Percentiles rank a stretch among this genome's conserved stretches.
phyloP scores from a whole-genome alignment of 345 rosid species.

The Pistacia atlantica region DNA sequence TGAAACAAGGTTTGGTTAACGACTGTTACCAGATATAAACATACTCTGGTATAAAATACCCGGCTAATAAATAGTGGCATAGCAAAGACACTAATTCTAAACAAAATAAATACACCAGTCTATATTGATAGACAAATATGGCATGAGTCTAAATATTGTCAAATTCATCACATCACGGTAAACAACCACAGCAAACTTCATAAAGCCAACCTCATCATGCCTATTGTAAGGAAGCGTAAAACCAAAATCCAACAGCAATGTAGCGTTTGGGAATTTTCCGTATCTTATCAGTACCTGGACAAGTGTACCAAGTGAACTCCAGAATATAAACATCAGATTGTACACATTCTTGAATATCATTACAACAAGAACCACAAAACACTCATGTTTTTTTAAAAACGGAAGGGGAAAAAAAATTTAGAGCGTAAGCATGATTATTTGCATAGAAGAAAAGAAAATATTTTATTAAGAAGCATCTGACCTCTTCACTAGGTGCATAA shows the following conservation, averaged over 20 bases:
- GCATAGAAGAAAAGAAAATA: neutral
- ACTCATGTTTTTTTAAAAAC: neutral
- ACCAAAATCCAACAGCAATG: conserved; percentile 78
- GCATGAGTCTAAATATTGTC: conserved; percentile 8
- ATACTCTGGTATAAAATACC: neutral
- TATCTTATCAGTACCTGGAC: conserved; percentile 66
- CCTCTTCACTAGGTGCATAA: conserved; percentile 83
- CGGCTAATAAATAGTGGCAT: neutral
- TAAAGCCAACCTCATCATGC: conserved; percentile 67
- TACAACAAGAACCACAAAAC: neutral
- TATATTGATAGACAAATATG: neutral
- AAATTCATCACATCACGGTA: conserved; percentile 3
- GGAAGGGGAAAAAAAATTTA: neutral
- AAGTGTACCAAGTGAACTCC: conserved; percentile 19
- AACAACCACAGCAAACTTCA: neutral
- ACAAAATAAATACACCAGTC: neutral
- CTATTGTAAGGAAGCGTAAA: conserved; percentile 70
- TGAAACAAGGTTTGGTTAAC: neutral
- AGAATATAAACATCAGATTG: neutral
- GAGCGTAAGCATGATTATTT: neutral
- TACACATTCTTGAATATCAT: too few species aligned
- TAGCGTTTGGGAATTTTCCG: conserved; percentile 76
- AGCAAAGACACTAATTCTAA: neutral
- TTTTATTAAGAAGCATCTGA: conserved; percentile 28
- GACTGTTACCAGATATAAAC: neutral